These are phyloP conservation scores for Hemisphaericaspora nanyangensis DNA, from an alignment of 805 yeast genomes.

Conservation along the genomic window DNA sequence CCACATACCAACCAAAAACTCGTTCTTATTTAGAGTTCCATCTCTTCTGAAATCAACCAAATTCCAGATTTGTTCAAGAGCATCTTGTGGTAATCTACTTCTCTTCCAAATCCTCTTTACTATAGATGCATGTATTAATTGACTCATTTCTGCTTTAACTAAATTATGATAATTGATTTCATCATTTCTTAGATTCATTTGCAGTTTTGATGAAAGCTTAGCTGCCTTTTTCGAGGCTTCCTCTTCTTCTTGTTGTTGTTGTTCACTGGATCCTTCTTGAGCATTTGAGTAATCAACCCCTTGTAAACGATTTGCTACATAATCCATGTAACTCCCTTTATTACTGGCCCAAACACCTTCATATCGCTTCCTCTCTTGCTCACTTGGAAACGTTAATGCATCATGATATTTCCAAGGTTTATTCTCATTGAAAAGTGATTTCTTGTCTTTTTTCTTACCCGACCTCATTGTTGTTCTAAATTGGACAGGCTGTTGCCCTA, in stretches of 20 bases:
- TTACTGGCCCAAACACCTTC: constrained; percentile 95
- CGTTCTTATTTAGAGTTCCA: constrained; percentile 73
- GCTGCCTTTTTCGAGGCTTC: constrained; percentile 30
- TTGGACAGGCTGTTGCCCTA: constrained; percentile 27
- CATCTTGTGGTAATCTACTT: constrained; percentile 64
- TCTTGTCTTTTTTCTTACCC: constrained; percentile 34
- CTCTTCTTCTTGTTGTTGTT: constrained; percentile 9
- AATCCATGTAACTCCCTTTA: constrained; percentile 56
- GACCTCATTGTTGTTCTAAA: constrained; percentile 51
- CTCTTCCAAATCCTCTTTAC: constrained; percentile 80
- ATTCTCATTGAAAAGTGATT: constrained; percentile 65
- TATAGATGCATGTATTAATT: constrained; percentile 53
- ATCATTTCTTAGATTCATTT: constrained; percentile 13
- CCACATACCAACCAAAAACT: constrained; percentile 97
- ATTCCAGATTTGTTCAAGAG: constrained; percentile 59
- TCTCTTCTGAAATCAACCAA: constrained; percentile 64
- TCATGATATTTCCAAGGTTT: constrained; percentile 93
- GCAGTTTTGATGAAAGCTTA: constrained; percentile 25
- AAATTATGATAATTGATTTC: constrained; percentile 30
- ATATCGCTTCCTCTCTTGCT: constrained; percentile 77
- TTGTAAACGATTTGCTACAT: constrained; percentile 24
- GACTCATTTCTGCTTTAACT: constrained; percentile 21
- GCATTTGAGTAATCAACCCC: constrained; percentile 21
- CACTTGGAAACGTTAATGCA: constrained; percentile 47
- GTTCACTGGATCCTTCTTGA: background rate